Conservation (phyloP, 305 asterid species). For the Nicotiana rustica region DNA sequence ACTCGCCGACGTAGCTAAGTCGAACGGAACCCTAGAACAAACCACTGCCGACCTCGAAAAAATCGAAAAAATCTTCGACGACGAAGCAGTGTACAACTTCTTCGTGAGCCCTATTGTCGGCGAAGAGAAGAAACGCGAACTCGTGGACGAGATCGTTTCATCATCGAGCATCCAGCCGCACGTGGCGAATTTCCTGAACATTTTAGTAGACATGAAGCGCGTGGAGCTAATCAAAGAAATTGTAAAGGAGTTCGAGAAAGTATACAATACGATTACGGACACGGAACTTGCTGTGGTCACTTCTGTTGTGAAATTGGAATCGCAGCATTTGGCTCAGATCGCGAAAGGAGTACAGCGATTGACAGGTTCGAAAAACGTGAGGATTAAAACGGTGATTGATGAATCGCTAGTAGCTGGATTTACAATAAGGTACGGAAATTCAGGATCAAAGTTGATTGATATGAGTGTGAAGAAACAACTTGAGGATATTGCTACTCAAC, state of each 20-base stretch:
- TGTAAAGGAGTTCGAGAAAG: conserved; percentile 68
- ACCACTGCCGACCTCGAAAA: conserved; percentile 73
- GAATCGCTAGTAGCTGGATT: conserved; percentile 87
- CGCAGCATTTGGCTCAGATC: conserved; percentile 81
- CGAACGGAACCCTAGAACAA: conserved; percentile 73
- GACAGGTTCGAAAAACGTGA: conserved; percentile 75
- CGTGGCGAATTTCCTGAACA: conserved; percentile 74
- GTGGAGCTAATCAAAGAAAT: conserved; percentile 67
- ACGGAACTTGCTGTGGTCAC: conserved; percentile 81
- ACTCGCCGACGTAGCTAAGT: conserved; percentile 71
- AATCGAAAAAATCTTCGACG: conserved; percentile 63
- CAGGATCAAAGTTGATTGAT: conserved; percentile 85
- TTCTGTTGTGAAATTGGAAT: conserved; percentile 80
- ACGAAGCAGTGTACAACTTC: conserved; percentile 50
- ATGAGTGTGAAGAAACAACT: conserved; percentile 97
- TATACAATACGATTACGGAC: conserved; percentile 62
- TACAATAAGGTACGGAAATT: conserved; percentile 73
- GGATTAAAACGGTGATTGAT: conserved; percentile 72
- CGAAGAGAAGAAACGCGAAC: conserved; percentile 52
- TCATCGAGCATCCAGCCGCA: conserved; percentile 65
- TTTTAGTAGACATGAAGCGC: conserved; percentile 78
- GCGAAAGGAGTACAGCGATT: conserved; percentile 81
- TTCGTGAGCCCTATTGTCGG: conserved; percentile 65
- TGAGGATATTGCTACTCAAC: conserved; percentile 74
- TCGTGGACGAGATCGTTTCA: conserved; percentile 61